These are phyloP conservation scores for Penstemon barbatus DNA, from an alignment of 257 asterid species.

Conservation along the genomic window DNA sequence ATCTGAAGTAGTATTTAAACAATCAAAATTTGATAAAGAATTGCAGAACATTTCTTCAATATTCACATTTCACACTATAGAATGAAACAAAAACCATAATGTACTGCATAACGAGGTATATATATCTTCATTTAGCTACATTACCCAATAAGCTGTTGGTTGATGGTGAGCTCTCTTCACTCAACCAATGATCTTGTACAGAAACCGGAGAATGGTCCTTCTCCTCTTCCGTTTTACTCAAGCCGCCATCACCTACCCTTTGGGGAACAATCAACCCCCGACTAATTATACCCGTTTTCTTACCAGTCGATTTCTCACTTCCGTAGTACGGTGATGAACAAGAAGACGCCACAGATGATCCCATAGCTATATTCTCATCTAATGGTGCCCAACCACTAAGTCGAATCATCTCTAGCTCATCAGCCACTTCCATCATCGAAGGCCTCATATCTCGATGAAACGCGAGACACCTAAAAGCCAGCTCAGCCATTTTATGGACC, in stretches of 20 bases:
- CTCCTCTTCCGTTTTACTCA: constrained; percentile 36
- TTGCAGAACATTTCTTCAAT: constrained; percentile 2
- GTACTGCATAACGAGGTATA: neutral
- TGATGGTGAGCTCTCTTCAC: constrained; percentile 59
- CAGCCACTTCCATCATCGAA: constrained; percentile 79
- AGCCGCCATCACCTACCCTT: constrained; percentile 22
- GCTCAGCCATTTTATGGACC: constrained; percentile 64
- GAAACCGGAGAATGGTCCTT: constrained; percentile 57
- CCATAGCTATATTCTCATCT: constrained; percentile 50
- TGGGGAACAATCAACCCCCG: constrained; percentile 41
- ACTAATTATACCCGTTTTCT: constrained; percentile 43
- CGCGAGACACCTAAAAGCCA: constrained; percentile 75
- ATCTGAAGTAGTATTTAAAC: too few species aligned
- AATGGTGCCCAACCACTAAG: constrained; percentile 59
- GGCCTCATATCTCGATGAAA: constrained; percentile 78
- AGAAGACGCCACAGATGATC: constrained; percentile 58
- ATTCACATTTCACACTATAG: constrained; percentile 11
- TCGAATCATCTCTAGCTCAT: constrained; percentile 66
- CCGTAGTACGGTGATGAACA: constrained; percentile 54
- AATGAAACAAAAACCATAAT: constrained; percentile 11
- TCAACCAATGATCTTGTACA: constrained; percentile 65
- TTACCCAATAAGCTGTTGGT: constrained; percentile 53
- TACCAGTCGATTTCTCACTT: constrained; percentile 51
- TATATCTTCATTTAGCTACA: constrained; percentile 24
- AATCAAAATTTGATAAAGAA: neutral